Percentiles rank a stretch among this genome's conserved stretches.
Evolutionary conservation across 257 asterid species (phyloP).

Genomic region (Solanum chmielewskii): DNA sequence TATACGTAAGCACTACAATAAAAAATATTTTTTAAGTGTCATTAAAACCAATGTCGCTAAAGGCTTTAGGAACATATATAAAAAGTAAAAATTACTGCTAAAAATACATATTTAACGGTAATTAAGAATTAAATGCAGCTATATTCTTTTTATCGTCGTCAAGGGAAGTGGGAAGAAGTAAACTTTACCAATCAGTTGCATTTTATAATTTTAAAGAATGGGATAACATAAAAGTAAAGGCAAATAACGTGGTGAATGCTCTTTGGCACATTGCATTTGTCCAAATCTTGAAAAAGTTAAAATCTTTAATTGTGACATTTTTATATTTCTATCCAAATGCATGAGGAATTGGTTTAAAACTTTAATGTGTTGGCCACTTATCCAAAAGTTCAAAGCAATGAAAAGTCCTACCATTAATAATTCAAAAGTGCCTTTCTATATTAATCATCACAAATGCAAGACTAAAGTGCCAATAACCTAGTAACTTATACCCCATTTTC

Average conservation of each 20-base stretch:
- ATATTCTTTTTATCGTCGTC: accelerated
- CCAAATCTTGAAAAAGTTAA: not conserved
- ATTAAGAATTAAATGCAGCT: too few relatives aligned
- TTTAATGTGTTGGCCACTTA: not conserved
- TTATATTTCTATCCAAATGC: not conserved
- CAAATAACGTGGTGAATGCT: not conserved
- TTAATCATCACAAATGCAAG: not conserved
- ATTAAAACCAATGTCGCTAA: too few relatives aligned
- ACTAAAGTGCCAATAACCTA: not conserved
- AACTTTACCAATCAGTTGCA: not conserved
- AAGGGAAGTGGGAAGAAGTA: not conserved
- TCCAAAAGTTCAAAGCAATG: not conserved
- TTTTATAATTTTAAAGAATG: not conserved
- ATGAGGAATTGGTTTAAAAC: not conserved
- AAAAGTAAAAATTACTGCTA: too few relatives aligned
- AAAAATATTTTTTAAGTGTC: too few relatives aligned
- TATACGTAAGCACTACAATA: too few relatives aligned
- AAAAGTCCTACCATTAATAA: not conserved
- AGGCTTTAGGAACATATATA: too few relatives aligned
- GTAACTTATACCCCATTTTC: not conserved
- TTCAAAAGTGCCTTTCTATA: not conserved
- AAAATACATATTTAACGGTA: too few relatives aligned
- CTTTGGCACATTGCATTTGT: not conserved
- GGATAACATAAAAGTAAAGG: not conserved
- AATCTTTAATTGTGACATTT: not conserved